Evolutionary conservation across 352 stramenopile genomes (phyloP).

Genomic region (Phytophthora vignae): DNA sequence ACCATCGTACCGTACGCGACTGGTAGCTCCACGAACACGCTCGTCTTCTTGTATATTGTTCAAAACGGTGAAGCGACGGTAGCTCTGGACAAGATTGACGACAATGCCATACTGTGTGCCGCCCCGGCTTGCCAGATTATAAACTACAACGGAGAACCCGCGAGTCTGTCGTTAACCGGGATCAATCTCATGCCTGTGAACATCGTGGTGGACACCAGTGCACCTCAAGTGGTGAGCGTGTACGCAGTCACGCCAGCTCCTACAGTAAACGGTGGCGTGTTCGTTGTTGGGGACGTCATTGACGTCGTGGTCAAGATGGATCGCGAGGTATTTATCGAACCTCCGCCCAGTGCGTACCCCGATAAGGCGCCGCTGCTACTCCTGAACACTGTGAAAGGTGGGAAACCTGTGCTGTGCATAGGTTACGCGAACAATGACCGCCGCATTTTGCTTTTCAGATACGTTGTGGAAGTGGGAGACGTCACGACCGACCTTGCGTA

Average conservation of each 20-base stretch:
- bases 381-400: slow-evolving; percentile 59
- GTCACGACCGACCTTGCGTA: slow-evolving; percentile 63
- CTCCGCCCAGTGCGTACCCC: slow-evolving; percentile 69
- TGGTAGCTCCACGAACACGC: slow-evolving; percentile 51
- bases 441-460: slow-evolving; percentile 75
- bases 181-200: slow-evolving; percentile 53
- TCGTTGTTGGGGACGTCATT: slow-evolving; percentile 84
- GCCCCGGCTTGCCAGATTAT: slow-evolving; percentile 56
- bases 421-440: slow-evolving; percentile 66
- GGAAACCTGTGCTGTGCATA: slow-evolving; percentile 61
- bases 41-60: slow-evolving; percentile 84
- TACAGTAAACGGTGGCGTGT: slow-evolving; percentile 65
- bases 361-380: slow-evolving; percentile 78
- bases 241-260: slow-evolving; percentile 64
- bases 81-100: slow-evolving; percentile 66
- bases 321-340: slow-evolving; percentile 79
- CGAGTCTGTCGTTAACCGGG: slow-evolving; percentile 43
- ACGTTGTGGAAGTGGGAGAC: slow-evolving; percentile 71
- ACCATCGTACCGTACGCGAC: slow-evolving; percentile 64
- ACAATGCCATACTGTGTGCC: slow-evolving; percentile 60
- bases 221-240: slow-evolving; percentile 66
- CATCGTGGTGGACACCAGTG: slow-evolving; percentile 69
- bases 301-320: slow-evolving; percentile 84
- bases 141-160: slow-evolving; percentile 72
- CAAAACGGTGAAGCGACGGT: slow-evolving; percentile 47